These are phyloP conservation scores for Balansia obtecta DNA, from an alignment of 2,329 filamentous ascomycete genomes.

Conservation along the genomic window DNA sequence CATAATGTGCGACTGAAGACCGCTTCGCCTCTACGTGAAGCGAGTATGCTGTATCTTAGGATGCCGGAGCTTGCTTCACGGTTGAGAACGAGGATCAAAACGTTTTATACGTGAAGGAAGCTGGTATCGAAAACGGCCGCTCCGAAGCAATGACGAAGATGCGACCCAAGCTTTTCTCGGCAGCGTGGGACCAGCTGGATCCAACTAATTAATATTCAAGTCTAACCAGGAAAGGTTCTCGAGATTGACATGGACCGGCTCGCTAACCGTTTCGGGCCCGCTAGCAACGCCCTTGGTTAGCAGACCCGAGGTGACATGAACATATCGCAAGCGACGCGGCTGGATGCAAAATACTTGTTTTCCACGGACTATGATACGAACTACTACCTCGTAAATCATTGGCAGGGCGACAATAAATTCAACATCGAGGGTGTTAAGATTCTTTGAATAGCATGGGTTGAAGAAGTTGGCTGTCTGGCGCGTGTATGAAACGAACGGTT, in stretches of 20 bases:
- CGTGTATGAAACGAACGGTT: too few relatives aligned
- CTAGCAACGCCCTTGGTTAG: background rate
- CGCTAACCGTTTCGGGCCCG: background rate
- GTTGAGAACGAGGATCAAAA: background rate
- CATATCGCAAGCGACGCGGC: too few relatives aligned
- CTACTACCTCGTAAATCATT: too few relatives aligned
- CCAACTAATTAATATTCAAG: background rate
- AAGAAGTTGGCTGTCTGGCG: too few relatives aligned
- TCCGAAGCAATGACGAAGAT: background rate
- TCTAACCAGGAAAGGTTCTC: background rate
- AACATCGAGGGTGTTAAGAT: too few relatives aligned
- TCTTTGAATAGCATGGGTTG: too few relatives aligned
- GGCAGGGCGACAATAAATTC: too few relatives aligned
- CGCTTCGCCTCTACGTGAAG: background rate
- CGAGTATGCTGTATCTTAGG: too few relatives aligned
- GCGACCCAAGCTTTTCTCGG: background rate
- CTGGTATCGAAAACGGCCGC: background rate
- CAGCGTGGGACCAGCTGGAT: background rate
- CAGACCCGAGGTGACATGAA: too few relatives aligned
- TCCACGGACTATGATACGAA: too few relatives aligned
- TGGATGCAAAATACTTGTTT: too few relatives aligned
- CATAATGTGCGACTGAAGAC: slow-evolving; percentile 5
- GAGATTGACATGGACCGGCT: background rate
- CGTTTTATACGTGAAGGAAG: background rate
- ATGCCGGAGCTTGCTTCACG: too few relatives aligned